Evolutionary conservation across 768 basidiomycete genomes (phyloP), one percentile per base, ranked within the genome.

Genomic region (Mycena albidolilacea): DNA sequence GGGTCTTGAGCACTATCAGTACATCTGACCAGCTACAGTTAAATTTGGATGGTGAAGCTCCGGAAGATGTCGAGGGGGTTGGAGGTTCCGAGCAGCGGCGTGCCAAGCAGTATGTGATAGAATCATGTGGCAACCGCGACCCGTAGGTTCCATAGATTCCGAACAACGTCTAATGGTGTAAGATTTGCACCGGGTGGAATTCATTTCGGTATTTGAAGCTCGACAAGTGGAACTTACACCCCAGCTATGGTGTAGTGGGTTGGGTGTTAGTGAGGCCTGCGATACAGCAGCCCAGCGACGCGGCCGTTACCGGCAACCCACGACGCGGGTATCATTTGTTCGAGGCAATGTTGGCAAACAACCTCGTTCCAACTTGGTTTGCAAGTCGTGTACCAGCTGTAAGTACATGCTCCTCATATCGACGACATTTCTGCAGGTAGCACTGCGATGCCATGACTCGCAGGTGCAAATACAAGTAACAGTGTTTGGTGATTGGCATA

Each of bases 21-120:
- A 54, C 67, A 57, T 78, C 67, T 75, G 71, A 74, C 77, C 67
- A 71, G 0, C 67, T 52, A 38, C 59, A 97, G 96, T 83, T 91
- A 69, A 97, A 99, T 79, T 81, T 91, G 61, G 97, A 99, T 66
- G 90, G 90, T 30, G 89, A 93, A 81, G 91, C 90, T n/a, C 93
- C 97, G 21, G 97, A 99, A 82, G 89, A 95, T 68, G 87, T 97
- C 39, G 90, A 91, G 55, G 97, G 97, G 5, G 96, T 98, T 0
- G 95, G 96, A n/a, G 95, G 93, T 15, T 82, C 87, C 69, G 97
- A 98, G 83, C 97, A 98, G 85, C 92, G 89, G 79, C 87, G 90
- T 71, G 96, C 92, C 30, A 90, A 88, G 75, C 86, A 89, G 70
- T 95, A 97, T 84, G 91, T 98, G 57, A 85, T 92, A 66, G 89